These are phyloP conservation scores for Rhypophila decipiens DNA, from an alignment of 495 filamentous ascomycete species.

Conservation along the genomic window DNA sequence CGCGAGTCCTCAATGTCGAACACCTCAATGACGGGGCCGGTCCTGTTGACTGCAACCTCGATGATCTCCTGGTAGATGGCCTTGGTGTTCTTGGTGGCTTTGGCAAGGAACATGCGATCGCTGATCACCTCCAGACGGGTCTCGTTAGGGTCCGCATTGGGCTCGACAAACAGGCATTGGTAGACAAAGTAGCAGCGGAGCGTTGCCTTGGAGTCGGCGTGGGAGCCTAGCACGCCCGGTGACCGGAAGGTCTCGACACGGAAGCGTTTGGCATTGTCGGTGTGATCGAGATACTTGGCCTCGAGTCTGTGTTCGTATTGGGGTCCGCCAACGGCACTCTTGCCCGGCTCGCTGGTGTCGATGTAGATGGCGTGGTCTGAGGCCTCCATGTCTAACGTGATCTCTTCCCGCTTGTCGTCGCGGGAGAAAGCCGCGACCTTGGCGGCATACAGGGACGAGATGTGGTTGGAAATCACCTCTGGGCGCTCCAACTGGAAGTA, in stretches of 20 bases:
- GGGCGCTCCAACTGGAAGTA: slow-evolving; percentile 93
- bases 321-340: slow-evolving; percentile 67
- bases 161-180: slow-evolving; percentile 78
- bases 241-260: slow-evolving; percentile 97
- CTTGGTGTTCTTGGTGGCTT: slow-evolving; percentile 92
- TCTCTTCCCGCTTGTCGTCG: slow-evolving; percentile 89
- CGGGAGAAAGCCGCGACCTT: slow-evolving; percentile 93
- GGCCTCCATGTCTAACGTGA: slow-evolving; percentile 90
- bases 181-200: slow-evolving; percentile 98
- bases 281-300: slow-evolving; percentile 81
- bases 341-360: slow-evolving; percentile 87
- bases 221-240: slow-evolving; percentile 56
- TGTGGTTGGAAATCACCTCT: slow-evolving; percentile 83
- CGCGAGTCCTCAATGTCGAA: slow-evolving; percentile 87
- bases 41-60: slow-evolving; percentile 69
- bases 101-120: slow-evolving; percentile 89
- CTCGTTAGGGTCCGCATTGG: slow-evolving; percentile 67
- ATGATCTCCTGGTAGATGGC: slow-evolving; percentile 91
- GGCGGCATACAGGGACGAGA: slow-evolving; percentile 93
- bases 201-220: slow-evolving; percentile 57
- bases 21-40: slow-evolving; percentile 93
- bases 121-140: slow-evolving; percentile 86
- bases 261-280: slow-evolving; percentile 58
- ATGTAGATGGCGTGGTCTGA: slow-evolving; percentile 97
- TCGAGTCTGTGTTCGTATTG: slow-evolving; percentile 92